Conservation (phyloP, 306 rosid genomes). For the Astragalus membranaceus region DNA sequence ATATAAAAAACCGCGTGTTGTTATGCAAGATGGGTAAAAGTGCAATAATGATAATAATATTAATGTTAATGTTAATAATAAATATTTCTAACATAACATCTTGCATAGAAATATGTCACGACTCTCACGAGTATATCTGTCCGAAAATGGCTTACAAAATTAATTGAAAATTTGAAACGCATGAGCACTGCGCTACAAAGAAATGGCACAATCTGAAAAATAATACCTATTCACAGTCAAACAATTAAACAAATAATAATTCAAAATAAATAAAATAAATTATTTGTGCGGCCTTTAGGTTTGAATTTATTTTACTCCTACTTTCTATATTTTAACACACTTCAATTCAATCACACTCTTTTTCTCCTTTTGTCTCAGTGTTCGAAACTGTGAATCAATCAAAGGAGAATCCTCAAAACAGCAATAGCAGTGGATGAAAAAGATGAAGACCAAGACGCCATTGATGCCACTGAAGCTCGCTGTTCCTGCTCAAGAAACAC, state of each 20-base stretch:
- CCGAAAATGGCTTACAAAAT: too few relatives aligned
- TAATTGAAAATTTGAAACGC: background rate
- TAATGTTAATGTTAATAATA: too few relatives aligned
- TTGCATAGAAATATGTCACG: too few relatives aligned
- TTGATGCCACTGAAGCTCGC: slow-evolving; percentile 83
- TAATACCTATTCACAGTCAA: background rate
- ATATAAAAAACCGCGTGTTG: too few relatives aligned
- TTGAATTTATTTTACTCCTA: slow-evolving; percentile 24
- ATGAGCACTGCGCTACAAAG: background rate
- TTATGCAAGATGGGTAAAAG: too few relatives aligned
- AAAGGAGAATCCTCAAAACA: background rate
- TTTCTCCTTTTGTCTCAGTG: background rate
- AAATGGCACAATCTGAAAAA: background rate
- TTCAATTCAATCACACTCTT: background rate
- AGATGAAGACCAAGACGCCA: slow-evolving; percentile 84
- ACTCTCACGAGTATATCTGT: too few relatives aligned
- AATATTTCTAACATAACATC: too few relatives aligned
- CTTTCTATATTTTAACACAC: background rate
- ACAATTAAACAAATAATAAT: background rate
- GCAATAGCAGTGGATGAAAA: background rate
- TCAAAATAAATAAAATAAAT: background rate
- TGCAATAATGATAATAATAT: too few relatives aligned
- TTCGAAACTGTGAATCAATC: background rate
- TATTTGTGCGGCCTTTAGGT: background rate
- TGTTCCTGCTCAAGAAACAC: slow-evolving; percentile 78